Evolutionary conservation across 2,329 filamentous ascomycete genomes (phyloP).

Genomic region (Colletotrichum sojae): DNA sequence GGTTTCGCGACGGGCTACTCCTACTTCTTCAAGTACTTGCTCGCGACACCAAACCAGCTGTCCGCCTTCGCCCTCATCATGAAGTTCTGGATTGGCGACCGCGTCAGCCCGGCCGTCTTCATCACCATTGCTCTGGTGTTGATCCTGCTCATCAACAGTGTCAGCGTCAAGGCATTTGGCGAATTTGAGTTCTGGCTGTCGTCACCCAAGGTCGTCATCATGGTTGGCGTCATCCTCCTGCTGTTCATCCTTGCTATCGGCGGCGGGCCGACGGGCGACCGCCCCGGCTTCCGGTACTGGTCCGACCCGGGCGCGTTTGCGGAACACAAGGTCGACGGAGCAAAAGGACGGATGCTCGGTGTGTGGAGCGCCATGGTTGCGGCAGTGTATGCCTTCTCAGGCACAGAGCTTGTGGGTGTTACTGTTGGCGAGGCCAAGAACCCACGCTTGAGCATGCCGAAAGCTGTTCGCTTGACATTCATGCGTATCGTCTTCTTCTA

Average conservation of each 20-base stretch:
- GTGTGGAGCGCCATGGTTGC: constrained; percentile 56
- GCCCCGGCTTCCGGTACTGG: constrained; percentile 62
- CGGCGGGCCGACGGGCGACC: constrained; percentile 53
- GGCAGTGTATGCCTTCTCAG: constrained; percentile 59
- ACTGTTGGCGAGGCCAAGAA: constrained; percentile 79
- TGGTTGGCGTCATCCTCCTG: constrained; percentile 55
- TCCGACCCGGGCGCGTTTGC: constrained; percentile 58
- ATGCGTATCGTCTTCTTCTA: constrained; percentile 80
- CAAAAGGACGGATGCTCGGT: constrained; percentile 55
- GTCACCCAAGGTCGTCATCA: constrained; percentile 60
- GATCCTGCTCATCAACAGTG: constrained; percentile 60
- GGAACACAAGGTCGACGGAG: constrained; percentile 50
- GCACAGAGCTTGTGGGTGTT: constrained; percentile 77
- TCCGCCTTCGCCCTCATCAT: constrained; percentile 53
- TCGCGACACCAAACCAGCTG: constrained; percentile 54
- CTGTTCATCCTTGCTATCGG: constrained; percentile 57
- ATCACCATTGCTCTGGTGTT: constrained; percentile 37
- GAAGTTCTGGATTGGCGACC: constrained; percentile 32
- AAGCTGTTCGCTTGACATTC: constrained; percentile 78
- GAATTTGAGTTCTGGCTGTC: constrained; percentile 61
- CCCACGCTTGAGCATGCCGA: constrained; percentile 75
- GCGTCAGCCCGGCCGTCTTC: constrained; percentile 34
- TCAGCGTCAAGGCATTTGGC: constrained; percentile 54
- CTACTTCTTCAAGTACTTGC: constrained; percentile 35
- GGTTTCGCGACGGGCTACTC: constrained; percentile 33